A percentile compares a stretch with the other conserved stretches of the same genome.
These are phyloP conservation scores for Tricladium varicosporioides DNA, from an alignment of 2,329 filamentous ascomycete species.

Conservation along the genomic window DNA sequence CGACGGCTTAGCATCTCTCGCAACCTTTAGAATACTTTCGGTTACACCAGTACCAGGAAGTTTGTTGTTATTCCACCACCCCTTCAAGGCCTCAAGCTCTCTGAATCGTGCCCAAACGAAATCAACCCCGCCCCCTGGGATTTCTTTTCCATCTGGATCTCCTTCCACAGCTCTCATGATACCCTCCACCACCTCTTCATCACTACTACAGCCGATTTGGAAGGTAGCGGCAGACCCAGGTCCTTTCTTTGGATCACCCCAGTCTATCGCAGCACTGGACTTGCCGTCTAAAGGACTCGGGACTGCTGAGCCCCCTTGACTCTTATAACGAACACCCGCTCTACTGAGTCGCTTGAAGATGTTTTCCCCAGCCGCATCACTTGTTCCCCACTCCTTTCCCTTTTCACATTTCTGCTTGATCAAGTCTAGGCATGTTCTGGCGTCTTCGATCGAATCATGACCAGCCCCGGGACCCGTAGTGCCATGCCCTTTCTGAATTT, in stretches of 20 bases:
- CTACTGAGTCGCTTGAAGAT: constrained; percentile 80
- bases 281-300: constrained; percentile 53
- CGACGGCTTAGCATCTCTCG: background rate
- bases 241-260: constrained; percentile 73
- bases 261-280: constrained; percentile 78
- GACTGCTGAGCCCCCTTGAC: constrained; percentile 56
- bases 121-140: constrained; percentile 60
- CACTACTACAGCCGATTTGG: constrained; percentile 55
- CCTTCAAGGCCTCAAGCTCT: constrained; percentile 62
- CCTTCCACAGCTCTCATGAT: constrained; percentile 58
- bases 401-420: constrained; percentile 96
- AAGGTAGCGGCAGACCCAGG: constrained; percentile 55
- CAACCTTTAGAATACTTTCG: background rate
- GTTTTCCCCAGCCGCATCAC: constrained; percentile 77
- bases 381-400: constrained; percentile 80
- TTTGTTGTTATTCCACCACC: constrained; percentile 64
- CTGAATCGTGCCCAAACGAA: constrained; percentile 67
- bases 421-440: constrained; percentile 84
- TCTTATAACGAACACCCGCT: constrained; percentile 60
- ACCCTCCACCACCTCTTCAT: constrained; percentile 55
- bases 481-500: constrained; percentile 79
- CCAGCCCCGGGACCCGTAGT: constrained; percentile 51
- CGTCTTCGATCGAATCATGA: constrained; percentile 92
- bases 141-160: constrained; percentile 55
- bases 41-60: constrained; percentile 7